Conservation (phyloP, 768 basidiomycete genomes). For the Pulveroboletus frians region DNA sequence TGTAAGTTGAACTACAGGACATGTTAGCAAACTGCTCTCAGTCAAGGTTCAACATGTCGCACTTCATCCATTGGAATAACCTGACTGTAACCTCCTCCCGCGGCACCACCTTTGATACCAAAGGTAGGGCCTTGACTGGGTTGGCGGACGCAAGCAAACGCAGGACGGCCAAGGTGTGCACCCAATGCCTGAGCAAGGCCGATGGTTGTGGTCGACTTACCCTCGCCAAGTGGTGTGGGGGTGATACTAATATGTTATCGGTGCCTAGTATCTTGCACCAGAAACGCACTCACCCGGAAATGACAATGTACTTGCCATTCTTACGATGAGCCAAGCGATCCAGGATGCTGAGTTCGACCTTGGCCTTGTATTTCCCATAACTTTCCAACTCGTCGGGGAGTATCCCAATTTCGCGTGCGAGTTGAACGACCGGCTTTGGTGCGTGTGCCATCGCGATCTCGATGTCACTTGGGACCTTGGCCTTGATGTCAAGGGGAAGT, state of each 20-base stretch:
- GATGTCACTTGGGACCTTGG: slow-evolving; percentile 93
- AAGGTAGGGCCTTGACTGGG: slow-evolving; percentile 99
- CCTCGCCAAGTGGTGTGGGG: slow-evolving; percentile 94
- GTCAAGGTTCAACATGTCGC: slow-evolving; percentile 6
- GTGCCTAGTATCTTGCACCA: not conserved
- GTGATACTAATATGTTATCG: slow-evolving; percentile 59
- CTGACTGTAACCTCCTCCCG: slow-evolving; percentile 97
- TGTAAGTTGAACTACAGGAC: slow-evolving; percentile 81
- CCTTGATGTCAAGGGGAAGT: slow-evolving; percentile 69
- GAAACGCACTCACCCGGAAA: slow-evolving; percentile 64
- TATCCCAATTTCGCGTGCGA: slow-evolving; percentile 86
- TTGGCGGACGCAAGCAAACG: slow-evolving; percentile 96
- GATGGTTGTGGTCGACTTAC: slow-evolving; percentile 97
- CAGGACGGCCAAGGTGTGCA: slow-evolving; percentile 85
- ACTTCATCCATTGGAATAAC: slow-evolving; percentile 99
- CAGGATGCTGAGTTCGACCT: slow-evolving; percentile 86
- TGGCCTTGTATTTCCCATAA: slow-evolving; percentile 96
- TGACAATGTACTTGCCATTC: slow-evolving; percentile 94
- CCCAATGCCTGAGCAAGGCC: slow-evolving; percentile 95
- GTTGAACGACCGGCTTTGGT: slow-evolving; percentile 80
- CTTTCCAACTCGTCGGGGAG: slow-evolving; percentile 83
- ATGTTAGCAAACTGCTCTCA: slow-evolving; percentile 3
- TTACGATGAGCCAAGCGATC: slow-evolving; percentile 79
- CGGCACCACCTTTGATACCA: slow-evolving; percentile 98
- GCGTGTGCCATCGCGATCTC: slow-evolving; percentile 94